Base-by-base conservation (phyloP, 2,329 filamentous ascomycete species). In the Bipolaris oryzae region DNA sequence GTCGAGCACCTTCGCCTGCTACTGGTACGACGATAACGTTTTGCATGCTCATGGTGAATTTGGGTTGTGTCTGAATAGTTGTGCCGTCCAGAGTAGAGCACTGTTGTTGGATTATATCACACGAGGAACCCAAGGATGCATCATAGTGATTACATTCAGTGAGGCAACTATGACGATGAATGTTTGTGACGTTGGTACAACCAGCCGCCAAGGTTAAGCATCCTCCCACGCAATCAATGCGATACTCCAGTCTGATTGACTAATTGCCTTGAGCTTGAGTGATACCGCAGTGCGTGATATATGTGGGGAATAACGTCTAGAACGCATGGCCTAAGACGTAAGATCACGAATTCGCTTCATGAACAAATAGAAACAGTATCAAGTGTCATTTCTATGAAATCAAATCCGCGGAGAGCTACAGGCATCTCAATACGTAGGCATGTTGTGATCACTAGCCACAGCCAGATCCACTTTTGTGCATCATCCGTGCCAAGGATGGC, bases 121-220 rank as follows among this genome's bases (percentile, higher is more conserved):
- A 42, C 15, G 13, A 28, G 18, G n/a, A 21, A 13, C 18, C 7
- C 33, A 28, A 31, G 3, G 20, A 33, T 46, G 25, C 43, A 46
- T 46, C 43, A 46, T 46, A 21, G 43, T 46, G 43, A 46, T 35
- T 42, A 21, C 21, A 42, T 42, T 42, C 6, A n/a, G 39, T 42
- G 39, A 25, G 39, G 21, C 15, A 33, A 46, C 43, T 34, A 46
- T 46, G 43, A 46, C 43, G 43, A 46, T 7, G 7, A 9, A 15
- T 16, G 7, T 34, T 21, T 28, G 43, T 46, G 28, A 46, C 16
- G 16, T 16, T 34, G 25, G 20, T 59, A 43, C 28, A 52, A 35
- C 39, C 13, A 25, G 1, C 15, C 3, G 7, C 18, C 21, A 42
- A 42, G 13, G 13, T n/a, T 25, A 9, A 7, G 21, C 21, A n/a